Evolutionary conservation across 306 rosid genomes (phyloP), one percentile per base, ranked within the genome.

Genomic region (Rubus parviflorus): DNA sequence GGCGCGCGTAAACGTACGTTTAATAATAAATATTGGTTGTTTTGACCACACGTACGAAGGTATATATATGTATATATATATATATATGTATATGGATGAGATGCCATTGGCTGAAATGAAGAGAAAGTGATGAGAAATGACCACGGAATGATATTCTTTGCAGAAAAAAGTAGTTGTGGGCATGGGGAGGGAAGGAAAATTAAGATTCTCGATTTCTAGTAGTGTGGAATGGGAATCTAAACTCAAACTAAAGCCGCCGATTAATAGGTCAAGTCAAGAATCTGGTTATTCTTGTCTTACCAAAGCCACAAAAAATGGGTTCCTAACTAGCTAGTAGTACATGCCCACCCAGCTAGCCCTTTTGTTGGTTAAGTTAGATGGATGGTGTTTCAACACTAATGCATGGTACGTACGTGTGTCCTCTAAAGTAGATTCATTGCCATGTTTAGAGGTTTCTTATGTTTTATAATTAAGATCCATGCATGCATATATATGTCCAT

Each of bases 81-180:
- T 51, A n/a, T n/a, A n/a, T n/a, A n/a, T n/a, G n/a, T n/a, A n/a
- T 2, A 17, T 64, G 23, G 2, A 17, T 64, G 46, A 69, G 82
- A 82, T 82, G 76, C 77, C 80, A 69, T 73, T 84, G 88, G 90
- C 85, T 83, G 81, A 81, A 81, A 81, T 82, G 8, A 56, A 56
- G 11, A 81, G 76, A 90, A 88, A 90, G 93, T 79, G 75, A 87
- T 79, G 75, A 87, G 97, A 90, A 94, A 94, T 92, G 95, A 92
- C 97, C 95, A 89, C 97, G 93, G 98, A 94, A 94, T 92, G 95
- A 68, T 82, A 94, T 94, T 94, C 98, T 85, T 76, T 74, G 80
- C 56, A 81, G 82, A 76, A 82, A 72, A 84, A 81, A 78, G 81
- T 63, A 47, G 57, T 9, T 41, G 45, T 13, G 73, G 74, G 70